Conservation (phyloP, 1,284 basidiomycete species). For the Microbotryum intermedium region DNA sequence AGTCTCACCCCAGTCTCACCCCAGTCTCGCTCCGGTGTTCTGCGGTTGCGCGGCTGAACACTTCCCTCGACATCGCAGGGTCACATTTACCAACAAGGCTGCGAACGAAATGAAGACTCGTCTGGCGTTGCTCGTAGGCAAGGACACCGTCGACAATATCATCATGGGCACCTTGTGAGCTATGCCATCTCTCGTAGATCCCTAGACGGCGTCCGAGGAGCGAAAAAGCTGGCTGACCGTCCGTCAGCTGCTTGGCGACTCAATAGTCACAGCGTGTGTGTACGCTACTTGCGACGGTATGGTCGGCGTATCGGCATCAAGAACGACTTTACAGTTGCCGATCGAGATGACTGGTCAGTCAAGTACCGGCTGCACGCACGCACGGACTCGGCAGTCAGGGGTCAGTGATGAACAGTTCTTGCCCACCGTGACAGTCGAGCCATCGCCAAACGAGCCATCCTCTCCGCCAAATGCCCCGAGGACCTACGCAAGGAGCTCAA, state of each 20-base stretch:
- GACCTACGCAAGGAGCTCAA: constrained; percentile 52
- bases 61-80: constrained; percentile 5
- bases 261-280: constrained; percentile 11
- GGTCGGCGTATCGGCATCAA: constrained; percentile 54
- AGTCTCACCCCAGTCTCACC: not conserved
- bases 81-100: constrained; percentile 48
- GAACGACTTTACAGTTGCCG: constrained; percentile 73
- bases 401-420: not conserved
- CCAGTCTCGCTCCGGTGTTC: not conserved
- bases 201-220: too few relatives aligned
- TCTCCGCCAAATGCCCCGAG: constrained; percentile 9
- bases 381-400: not conserved
- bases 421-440: constrained; percentile 18
- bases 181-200: not conserved
- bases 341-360: constrained; percentile 67
- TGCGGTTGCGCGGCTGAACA: not conserved
- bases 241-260: too few relatives aligned
- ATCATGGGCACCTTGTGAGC: constrained; percentile 43
- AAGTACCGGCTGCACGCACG: too few relatives aligned
- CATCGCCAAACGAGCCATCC: constrained; percentile 52
- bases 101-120: constrained; percentile 79
- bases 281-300: constrained; percentile 54
- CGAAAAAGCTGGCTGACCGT: too few relatives aligned
- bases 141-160: constrained; percentile 52
- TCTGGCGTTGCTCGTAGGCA: constrained; percentile 62